Evolutionary conservation across 352 stramenopile species (phyloP).

Genomic region (Pythium plurisporium): DNA sequence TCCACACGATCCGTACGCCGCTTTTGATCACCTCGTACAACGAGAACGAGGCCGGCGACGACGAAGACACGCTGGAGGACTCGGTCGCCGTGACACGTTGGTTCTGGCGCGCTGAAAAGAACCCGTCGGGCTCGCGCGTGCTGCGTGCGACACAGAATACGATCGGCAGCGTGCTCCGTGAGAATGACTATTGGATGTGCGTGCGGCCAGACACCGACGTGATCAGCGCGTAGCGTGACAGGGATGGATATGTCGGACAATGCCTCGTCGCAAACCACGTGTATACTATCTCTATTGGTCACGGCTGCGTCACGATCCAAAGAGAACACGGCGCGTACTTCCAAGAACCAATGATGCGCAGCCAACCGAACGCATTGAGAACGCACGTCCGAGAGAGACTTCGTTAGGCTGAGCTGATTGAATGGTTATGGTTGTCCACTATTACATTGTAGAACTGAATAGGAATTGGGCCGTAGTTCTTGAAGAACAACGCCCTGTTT

Average conservation of each 20-base stretch:
- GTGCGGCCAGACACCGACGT: conserved; percentile 28
- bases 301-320: no score
- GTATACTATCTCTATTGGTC: no score
- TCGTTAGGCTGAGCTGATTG: no score
- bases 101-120: conserved; percentile 76
- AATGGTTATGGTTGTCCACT: no score
- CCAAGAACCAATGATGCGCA: no score
- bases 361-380: no score
- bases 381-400: no score
- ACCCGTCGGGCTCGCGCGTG: conserved; percentile 38
- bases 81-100: conserved; percentile 40
- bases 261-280: no score
- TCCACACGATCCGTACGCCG: conserved; percentile 47
- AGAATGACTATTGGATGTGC: conserved; percentile 86
- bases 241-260: no score
- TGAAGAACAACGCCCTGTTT: no score
- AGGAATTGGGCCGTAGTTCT: no score
- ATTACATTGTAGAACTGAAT: no score
- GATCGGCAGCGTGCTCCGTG: conserved; percentile 49
- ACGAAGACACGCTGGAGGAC: conserved; percentile 73
- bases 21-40: conserved; percentile 86
- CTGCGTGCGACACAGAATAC: conserved; percentile 54
- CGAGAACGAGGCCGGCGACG: conserved; percentile 68
- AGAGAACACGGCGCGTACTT: neutral
- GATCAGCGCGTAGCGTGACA: neutral